These are phyloP conservation scores for Actinomortierella ambigua DNA, from an alignment of 371 early-diverging fungal genomes.

Conservation along the genomic window DNA sequence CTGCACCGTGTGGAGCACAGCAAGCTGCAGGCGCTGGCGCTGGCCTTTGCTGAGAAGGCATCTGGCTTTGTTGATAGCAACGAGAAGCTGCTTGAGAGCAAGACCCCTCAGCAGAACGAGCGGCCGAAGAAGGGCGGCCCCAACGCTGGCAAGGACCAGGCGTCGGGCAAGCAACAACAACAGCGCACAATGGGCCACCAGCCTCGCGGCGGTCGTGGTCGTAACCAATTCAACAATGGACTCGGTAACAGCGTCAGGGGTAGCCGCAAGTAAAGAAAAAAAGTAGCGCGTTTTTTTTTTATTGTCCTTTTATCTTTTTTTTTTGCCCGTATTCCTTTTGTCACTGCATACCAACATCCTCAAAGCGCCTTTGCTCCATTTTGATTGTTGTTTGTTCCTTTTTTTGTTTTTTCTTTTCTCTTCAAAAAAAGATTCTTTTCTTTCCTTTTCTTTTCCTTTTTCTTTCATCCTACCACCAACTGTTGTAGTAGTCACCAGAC, in stretches of 20 bases:
- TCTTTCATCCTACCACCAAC: not conserved
- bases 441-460: not conserved
- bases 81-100: slow-evolving; percentile 83
- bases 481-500: not conserved
- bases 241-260: slow-evolving; percentile 53
- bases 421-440: not conserved
- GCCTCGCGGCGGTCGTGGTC: slow-evolving; percentile 43
- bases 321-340: too few species aligned
- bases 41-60: slow-evolving; percentile 90
- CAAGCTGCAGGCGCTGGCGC: slow-evolving; percentile 84
- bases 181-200: slow-evolving; percentile 43
- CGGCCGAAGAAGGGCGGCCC: slow-evolving; percentile 51
- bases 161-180: slow-evolving; percentile 36
- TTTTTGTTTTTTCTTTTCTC: not conserved
- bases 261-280: slow-evolving; percentile 28
- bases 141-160: slow-evolving; percentile 41
- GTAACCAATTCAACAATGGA: slow-evolving; percentile 52
- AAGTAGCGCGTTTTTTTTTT: not conserved
- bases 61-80: slow-evolving; percentile 87
- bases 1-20: slow-evolving; percentile 85
- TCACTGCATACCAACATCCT: not conserved
- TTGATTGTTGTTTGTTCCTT: not conserved
- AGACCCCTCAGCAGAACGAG: slow-evolving; percentile 51
- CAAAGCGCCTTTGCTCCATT: not conserved
- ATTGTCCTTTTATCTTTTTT: not conserved